Percentiles rank a stretch among this genome's conserved stretches.
Evolutionary conservation across 345 rosid species (phyloP).

Genomic region (Arabidopsis suecica): DNA sequence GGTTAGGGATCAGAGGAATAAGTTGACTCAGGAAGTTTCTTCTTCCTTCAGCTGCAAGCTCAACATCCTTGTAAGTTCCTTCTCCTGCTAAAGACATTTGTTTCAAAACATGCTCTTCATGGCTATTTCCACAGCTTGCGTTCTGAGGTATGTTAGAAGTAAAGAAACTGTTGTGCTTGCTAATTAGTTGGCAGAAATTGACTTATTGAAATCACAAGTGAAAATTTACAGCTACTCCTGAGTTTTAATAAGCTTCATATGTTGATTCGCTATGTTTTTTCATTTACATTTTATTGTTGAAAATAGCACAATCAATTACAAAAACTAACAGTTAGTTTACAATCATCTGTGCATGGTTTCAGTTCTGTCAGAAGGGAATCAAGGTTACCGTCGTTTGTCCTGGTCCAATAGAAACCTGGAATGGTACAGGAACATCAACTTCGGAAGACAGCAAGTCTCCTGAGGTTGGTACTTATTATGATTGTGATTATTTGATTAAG

Average conservation of each 20-base stretch:
- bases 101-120: constrained; percentile 80
- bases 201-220: background rate
- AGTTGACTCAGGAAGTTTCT: constrained; percentile 59
- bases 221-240: constrained; percentile 1
- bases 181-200: constrained; percentile 1
- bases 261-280: background rate
- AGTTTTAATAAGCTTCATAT: background rate
- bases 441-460: constrained; percentile 53
- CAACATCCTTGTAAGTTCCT: constrained; percentile 64
- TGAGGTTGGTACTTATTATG: constrained; percentile 54
- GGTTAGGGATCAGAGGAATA: constrained; percentile 56
- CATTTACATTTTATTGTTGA: background rate
- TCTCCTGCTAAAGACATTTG: background rate
- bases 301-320: background rate
- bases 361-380: constrained; percentile 86
- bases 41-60: constrained; percentile 61
- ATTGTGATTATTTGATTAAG: background rate
- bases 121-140: constrained; percentile 94
- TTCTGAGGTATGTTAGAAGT: constrained; percentile 74
- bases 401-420: constrained; percentile 82
- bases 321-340: background rate
- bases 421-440: constrained; percentile 61
- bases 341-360: constrained; percentile 31
- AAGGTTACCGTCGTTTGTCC: constrained; percentile 96
- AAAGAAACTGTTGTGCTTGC: background rate